These are phyloP conservation scores for Erigeron philadelphicus DNA, from an alignment of 140 eudicot species.

Conservation along the genomic window DNA sequence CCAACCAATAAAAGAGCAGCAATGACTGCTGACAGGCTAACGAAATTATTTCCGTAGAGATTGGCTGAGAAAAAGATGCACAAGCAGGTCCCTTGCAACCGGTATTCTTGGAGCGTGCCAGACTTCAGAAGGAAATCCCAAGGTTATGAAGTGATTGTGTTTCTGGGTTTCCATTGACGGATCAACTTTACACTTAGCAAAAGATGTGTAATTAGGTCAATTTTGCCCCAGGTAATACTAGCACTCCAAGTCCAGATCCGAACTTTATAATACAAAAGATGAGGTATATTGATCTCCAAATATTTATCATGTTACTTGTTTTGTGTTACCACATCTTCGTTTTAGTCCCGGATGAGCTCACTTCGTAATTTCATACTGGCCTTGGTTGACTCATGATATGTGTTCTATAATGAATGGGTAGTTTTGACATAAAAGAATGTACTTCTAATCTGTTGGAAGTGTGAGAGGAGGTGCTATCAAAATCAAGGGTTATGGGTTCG, in stretches of 20 bases:
- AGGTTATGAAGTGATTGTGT: conserved; percentile 15
- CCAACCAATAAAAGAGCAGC: conserved; percentile 91
- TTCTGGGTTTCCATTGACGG: conserved; percentile 16
- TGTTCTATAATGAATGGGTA: too few relatives aligned
- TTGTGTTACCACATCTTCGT: not conserved
- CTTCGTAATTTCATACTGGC: not conserved
- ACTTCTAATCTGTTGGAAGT: too few relatives aligned
- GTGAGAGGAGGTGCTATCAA: too few relatives aligned
- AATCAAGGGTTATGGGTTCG: too few relatives aligned
- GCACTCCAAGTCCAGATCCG: not conserved
- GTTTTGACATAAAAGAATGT: too few relatives aligned
- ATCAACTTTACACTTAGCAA: conserved; percentile 10
- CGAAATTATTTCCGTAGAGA: conserved; percentile 42
- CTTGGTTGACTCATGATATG: too few relatives aligned
- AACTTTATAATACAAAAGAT: conserved; percentile 14
- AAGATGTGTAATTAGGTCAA: conserved; percentile 32
- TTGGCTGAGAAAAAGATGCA: not conserved
- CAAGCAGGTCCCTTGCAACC: conserved; percentile 9
- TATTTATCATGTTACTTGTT: not conserved
- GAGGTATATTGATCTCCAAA: not conserved
- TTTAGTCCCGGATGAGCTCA: not conserved
- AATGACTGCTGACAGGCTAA: conserved; percentile 54
- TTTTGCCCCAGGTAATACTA: conserved; percentile 27
- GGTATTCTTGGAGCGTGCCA: not conserved
- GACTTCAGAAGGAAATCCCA: conserved; percentile 11